phyloP scores from a whole-genome alignment of 2,329 filamentous ascomycete species.

The Trichoderma atrobrunneum region DNA sequence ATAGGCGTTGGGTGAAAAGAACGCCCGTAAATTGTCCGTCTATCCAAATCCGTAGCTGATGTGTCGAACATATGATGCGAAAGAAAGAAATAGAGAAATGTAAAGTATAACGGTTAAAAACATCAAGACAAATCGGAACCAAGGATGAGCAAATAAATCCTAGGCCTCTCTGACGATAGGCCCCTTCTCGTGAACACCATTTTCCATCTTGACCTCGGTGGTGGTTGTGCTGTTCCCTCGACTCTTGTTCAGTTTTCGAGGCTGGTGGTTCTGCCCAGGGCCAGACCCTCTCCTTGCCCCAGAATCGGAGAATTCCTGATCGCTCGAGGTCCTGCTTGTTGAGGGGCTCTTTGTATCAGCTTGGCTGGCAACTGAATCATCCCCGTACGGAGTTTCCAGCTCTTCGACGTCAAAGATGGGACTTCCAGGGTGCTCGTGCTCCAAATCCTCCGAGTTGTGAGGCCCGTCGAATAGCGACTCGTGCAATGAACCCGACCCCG shows the following conservation, averaged over 20 bases:
- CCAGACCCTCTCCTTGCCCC: conserved; percentile 27
- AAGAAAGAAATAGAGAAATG: not conserved
- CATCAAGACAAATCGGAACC: not conserved
- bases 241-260: conserved; percentile 43
- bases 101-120: not conserved
- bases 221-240: conserved; percentile 37
- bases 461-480: conserved; percentile 35
- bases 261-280: conserved; percentile 35
- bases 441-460: conserved; percentile 27
- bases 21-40: conserved; percentile 1
- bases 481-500: conserved; percentile 31
- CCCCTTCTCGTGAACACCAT: conserved; percentile 15
- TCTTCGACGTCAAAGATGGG: conserved; percentile 27
- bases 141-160: not conserved
- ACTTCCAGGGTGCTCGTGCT: conserved; percentile 24
- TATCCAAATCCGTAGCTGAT: conserved; percentile 6
- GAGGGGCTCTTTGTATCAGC: conserved; percentile 20
- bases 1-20: not conserved
- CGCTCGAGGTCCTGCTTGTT: conserved; percentile 34
- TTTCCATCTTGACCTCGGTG: conserved; percentile 26
- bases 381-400: conserved; percentile 18
- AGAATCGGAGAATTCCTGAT: conserved; percentile 32
- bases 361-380: conserved; percentile 15
- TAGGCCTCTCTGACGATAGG: not conserved
- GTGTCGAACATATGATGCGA: not conserved